phyloP scores from a whole-genome alignment of 495 filamentous ascomycete genomes.

The Aspergillus homomorphus region DNA sequence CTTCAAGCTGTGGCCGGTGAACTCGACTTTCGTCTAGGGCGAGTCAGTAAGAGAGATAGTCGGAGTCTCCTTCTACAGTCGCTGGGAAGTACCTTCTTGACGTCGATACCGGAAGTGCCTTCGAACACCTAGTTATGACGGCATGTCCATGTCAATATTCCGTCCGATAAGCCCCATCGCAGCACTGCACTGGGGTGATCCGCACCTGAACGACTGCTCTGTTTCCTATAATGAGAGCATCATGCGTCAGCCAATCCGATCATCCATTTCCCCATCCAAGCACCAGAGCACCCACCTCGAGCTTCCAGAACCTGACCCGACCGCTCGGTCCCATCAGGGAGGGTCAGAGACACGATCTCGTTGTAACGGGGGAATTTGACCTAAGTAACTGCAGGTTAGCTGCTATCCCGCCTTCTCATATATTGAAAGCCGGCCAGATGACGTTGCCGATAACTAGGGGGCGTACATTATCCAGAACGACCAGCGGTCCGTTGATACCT shows the following conservation, averaged over 20 bases:
- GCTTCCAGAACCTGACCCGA: conserved; percentile 97
- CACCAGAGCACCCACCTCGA: conserved; percentile 60
- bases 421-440: neutral
- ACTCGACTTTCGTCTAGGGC: conserved; percentile 85
- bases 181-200: conserved; percentile 1
- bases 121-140: conserved; percentile 79
- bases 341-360: conserved; percentile 93
- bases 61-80: neutral
- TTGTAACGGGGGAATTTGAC: conserved; percentile 98
- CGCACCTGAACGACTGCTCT: conserved; percentile 87
- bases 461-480: conserved; percentile 90
- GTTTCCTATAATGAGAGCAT: conserved; percentile 55
- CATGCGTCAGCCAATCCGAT: conserved; percentile 11
- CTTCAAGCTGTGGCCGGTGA: conserved; percentile 94
- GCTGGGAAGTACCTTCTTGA: conserved; percentile 73
- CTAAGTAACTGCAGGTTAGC: conserved; percentile 33
- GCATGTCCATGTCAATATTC: conserved; percentile 23
- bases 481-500: conserved; percentile 95
- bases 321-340: conserved; percentile 91
- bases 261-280: neutral
- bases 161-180: conserved; percentile 7
- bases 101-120: conserved; percentile 94
- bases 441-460: neutral
- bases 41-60: conserved; percentile 22
- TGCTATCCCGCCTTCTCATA: neutral